A percentile compares a stretch with the other conserved stretches of the same genome.
phyloP scores from a whole-genome alignment of 768 basidiomycete genomes.

The Crepidotus variabilis region DNA sequence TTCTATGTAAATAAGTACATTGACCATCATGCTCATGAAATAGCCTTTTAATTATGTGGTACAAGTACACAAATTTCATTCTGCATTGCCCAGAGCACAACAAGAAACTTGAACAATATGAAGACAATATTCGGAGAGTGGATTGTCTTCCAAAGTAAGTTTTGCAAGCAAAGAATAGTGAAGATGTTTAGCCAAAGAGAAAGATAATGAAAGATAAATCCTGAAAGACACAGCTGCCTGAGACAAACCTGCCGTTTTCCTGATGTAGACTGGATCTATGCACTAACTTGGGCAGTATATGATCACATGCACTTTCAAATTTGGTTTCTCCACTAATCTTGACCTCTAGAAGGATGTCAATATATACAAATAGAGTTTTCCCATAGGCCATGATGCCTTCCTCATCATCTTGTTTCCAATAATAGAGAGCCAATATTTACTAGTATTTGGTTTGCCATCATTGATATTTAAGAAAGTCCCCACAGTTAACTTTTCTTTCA shows the following conservation, averaged over 20 bases:
- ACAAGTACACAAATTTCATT: too few species aligned
- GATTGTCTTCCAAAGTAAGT: background rate
- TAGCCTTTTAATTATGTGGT: conserved; percentile 1
- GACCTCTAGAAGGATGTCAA: too few species aligned
- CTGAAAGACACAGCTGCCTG: conserved; percentile 2
- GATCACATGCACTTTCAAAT: too few species aligned
- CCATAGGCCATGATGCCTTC: too few species aligned
- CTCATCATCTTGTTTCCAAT: too few species aligned
- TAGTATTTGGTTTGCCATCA: too few species aligned
- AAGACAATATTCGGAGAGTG: background rate
- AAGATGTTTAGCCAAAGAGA: background rate
- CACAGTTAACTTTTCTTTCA: too few species aligned
- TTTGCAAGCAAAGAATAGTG: background rate
- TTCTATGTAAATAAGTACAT: conserved; percentile 28
- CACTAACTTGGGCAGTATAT: too few species aligned
- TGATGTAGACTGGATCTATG: conserved; percentile 2
- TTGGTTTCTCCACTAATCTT: too few species aligned
- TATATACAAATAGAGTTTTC: too few species aligned
- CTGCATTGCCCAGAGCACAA: background rate
- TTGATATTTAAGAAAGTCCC: too few species aligned
- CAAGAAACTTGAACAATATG: background rate
- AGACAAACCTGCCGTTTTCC: conserved; percentile 2
- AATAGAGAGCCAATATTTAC: too few species aligned
- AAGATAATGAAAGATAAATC: background rate
- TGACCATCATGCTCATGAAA: conserved; percentile 26